Conservation (phyloP, 768 basidiomycete species). For the Myochromella boudieri region DNA sequence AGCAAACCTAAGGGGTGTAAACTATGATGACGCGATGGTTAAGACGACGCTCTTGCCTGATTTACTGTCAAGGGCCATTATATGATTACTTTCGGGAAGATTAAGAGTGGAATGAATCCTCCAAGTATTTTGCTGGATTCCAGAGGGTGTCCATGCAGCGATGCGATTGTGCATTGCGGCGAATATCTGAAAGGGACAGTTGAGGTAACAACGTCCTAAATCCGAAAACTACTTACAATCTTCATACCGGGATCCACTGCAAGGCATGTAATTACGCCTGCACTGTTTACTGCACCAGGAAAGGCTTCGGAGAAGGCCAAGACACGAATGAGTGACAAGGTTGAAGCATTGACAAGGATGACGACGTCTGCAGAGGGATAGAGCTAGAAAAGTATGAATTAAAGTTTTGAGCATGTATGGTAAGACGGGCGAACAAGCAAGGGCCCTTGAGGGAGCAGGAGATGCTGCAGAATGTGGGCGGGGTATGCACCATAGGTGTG, state of each 20-base stretch:
- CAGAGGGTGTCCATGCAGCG: slow-evolving; percentile 80
- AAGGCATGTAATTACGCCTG: slow-evolving; percentile 54
- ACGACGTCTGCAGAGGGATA: slow-evolving; percentile 73
- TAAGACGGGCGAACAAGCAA: slow-evolving; percentile 52
- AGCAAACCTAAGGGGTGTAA: slow-evolving; percentile 61
- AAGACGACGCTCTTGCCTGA: slow-evolving; percentile 51
- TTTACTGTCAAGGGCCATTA: slow-evolving; percentile 70
- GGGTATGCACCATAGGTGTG: slow-evolving; percentile 50
- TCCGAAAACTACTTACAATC: slow-evolving; percentile 54
- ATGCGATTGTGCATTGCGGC: slow-evolving; percentile 68
- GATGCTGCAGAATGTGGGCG: slow-evolving; percentile 50
- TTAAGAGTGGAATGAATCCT: slow-evolving; percentile 78
- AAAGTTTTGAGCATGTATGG: slow-evolving; percentile 11
- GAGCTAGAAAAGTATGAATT: slow-evolving; percentile 40
- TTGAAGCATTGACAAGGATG: slow-evolving; percentile 70
- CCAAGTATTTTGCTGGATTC: slow-evolving; percentile 63
- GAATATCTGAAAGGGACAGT: slow-evolving; percentile 53
- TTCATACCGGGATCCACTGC: slow-evolving; percentile 79
- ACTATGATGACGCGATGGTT: slow-evolving; percentile 12
- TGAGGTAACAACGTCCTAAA: slow-evolving; percentile 14
- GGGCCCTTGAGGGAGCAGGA: slow-evolving; percentile 52
- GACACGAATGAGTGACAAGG: slow-evolving; percentile 62
- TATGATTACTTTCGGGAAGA: slow-evolving; percentile 51
- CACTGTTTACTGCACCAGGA: slow-evolving; percentile 49
- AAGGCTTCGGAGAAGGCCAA: slow-evolving; percentile 83